A percentile compares a stretch with the other conserved stretches of the same genome.
Conservation (phyloP, 2,329 filamentous ascomycete genomes). For the Colletotrichum trifolii region DNA sequence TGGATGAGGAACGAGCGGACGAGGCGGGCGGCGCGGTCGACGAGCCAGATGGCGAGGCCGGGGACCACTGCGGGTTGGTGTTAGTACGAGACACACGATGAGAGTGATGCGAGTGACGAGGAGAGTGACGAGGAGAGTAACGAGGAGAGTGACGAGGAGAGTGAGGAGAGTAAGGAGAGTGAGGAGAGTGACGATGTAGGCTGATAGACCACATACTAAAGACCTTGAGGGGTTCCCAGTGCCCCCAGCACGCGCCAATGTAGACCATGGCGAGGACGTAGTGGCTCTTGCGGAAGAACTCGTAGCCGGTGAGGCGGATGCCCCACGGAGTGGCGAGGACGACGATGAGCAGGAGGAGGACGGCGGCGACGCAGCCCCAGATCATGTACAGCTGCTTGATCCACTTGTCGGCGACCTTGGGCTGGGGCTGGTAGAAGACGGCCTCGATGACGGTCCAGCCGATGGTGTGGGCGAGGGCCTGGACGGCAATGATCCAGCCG, state of each 20-base stretch:
- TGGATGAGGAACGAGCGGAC: constrained; percentile 61
- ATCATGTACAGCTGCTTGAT: constrained; percentile 75
- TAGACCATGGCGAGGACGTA: constrained; percentile 80
- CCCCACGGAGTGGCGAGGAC: constrained; percentile 66
- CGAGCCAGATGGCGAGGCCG: constrained; percentile 70
- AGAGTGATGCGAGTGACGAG: background rate
- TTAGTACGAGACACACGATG: background rate
- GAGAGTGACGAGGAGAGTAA: background rate
- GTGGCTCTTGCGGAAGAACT: constrained; percentile 80
- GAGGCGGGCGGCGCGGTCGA: constrained; percentile 71
- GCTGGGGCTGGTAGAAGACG: constrained; percentile 78
- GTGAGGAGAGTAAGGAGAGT: no score
- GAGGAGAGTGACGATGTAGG: no score
- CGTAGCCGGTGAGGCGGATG: constrained; percentile 77
- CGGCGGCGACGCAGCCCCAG: constrained; percentile 73
- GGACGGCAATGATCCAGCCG: constrained; percentile 77
- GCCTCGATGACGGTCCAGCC: constrained; percentile 76
- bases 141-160: background rate
- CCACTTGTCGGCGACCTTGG: constrained; percentile 65
- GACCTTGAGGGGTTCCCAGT: constrained; percentile 76
- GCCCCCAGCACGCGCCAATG: constrained; percentile 79
- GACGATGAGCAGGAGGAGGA: constrained; percentile 66
- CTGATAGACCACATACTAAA: constrained; percentile 53
- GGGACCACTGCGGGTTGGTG: constrained; percentile 60
- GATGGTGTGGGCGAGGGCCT: constrained; percentile 76